These are phyloP conservation scores for Acer yangbiense DNA, from an alignment of 345 rosid species.

Conservation along the genomic window DNA sequence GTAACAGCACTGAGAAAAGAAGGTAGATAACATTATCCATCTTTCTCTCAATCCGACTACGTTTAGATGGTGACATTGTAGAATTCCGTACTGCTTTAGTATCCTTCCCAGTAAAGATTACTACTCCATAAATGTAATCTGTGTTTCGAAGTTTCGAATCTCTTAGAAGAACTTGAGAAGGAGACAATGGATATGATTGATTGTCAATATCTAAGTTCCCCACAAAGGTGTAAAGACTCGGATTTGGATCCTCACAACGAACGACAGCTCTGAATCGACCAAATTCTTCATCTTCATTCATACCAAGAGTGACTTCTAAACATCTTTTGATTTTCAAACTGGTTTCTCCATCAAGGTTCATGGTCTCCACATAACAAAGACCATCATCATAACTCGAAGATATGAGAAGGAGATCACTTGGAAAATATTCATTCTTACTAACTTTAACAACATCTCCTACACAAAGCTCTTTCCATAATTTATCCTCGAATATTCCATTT, in stretches of 20 bases:
- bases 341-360: constrained; percentile 86
- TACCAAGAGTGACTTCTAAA: constrained; percentile 50
- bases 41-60: constrained; percentile 66
- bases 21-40: constrained; percentile 71
- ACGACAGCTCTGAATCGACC: constrained; percentile 41
- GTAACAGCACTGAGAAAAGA: constrained; percentile 54
- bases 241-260: constrained; percentile 78
- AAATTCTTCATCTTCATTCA: constrained; percentile 53
- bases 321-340: constrained; percentile 67
- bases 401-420: constrained; percentile 62
- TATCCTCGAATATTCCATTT: constrained; percentile 46
- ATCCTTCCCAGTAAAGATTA: constrained; percentile 67
- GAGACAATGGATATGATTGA: constrained; percentile 50
- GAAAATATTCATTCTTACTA: constrained; percentile 60
- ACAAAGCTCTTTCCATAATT: constrained; percentile 51
- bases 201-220: constrained; percentile 60
- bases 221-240: constrained; percentile 66
- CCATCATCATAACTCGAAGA: constrained; percentile 82
- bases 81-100: constrained; percentile 67
- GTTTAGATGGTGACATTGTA: constrained; percentile 68
- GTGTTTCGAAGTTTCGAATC: constrained; percentile 84
- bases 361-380: constrained; percentile 81
- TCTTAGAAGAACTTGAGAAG: constrained; percentile 61
- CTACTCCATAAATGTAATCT: constrained; percentile 61
- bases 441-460: constrained; percentile 75